Base-by-base conservation (phyloP, 192 early-diverging fungal genomes). In the Thamnidium elegans region DNA sequence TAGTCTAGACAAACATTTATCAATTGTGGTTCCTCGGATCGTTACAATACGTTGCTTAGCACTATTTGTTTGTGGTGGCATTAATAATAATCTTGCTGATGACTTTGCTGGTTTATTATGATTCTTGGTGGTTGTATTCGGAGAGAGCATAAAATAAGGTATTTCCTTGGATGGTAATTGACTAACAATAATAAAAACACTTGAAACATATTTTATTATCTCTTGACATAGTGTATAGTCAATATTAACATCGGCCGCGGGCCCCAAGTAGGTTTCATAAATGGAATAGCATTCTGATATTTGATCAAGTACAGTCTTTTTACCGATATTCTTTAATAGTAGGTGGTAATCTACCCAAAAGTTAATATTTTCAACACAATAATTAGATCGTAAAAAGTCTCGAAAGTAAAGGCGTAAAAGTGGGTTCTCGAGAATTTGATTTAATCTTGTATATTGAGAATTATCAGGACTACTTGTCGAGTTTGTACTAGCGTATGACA, bases 291-390 rank as follows among this genome's bases (percentile, higher is more conserved):
- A 80, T 26, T 86, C 80, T 0, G 71, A 68, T 21, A 72, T 59
- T 42, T 78, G 71, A 23, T 78, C 79, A 26, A 74, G 54, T 7
- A 64, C 39, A 11, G 21, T 54, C 21, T 65, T 58, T 56, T 63
- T 50, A 62, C 63, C 20, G 62, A 34, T 26, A 2, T 70, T 63
- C 23, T 70, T 70, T 20, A 79, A 39, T 46, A 83, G n/a, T 56
- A 68, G 15, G 54, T 62, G 46, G 60, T 73, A 65, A 44, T 92
- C 87, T 2, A 82, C 62, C 74, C 81, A 84, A 43, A 92, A 92
- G n/a, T 84, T 76, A 17, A 88, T 72, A 64, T 92, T 92, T 47
- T 92, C 90, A 45, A 86, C 84, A 64, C 87, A 90, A 44, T 85
- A 84, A 54, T 86, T 88, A 19, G 81, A 78, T 13, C 79, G 78